A percentile compares a stretch with the other conserved stretches of the same genome.
Evolutionary conservation across 2,329 filamentous ascomycete species (phyloP).

Genomic region (Aureobasidium sp.): DNA sequence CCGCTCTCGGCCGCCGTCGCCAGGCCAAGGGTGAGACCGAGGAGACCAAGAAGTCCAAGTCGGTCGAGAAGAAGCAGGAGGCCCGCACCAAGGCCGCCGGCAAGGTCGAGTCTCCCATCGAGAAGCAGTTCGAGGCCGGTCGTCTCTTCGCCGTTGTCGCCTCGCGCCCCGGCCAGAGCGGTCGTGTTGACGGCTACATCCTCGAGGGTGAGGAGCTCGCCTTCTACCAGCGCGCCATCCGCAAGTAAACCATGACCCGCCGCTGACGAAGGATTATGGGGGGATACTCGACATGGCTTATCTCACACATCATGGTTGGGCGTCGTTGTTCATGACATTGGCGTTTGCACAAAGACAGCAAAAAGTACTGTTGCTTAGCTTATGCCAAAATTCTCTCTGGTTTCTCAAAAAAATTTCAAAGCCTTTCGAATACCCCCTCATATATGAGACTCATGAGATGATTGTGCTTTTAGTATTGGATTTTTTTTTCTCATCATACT

Average conservation of each 20-base stretch:
- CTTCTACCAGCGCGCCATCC: constrained; percentile 99
- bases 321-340: constrained; percentile 16
- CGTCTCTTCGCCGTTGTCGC: constrained; percentile 91
- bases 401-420: constrained; percentile 14
- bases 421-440: constrained; percentile 8
- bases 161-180: constrained; percentile 92
- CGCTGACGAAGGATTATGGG: constrained; percentile 3
- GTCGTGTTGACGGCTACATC: constrained; percentile 94
- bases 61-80: constrained; percentile 93
- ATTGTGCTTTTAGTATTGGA: constrained; percentile 1
- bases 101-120: constrained; percentile 87
- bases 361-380: constrained; percentile 14
- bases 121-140: constrained; percentile 99
- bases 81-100: constrained; percentile 72
- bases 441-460: constrained; percentile 3
- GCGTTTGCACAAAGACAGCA: constrained; percentile 11
- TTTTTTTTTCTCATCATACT: not conserved
- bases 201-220: constrained; percentile 98
- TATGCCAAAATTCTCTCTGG: constrained; percentile 5
- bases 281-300: constrained; percentile 6
- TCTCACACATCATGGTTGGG: constrained; percentile 6
- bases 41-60: constrained; percentile 87
- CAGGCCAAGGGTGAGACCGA: constrained; percentile 65
- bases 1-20: constrained; percentile 83
- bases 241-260: constrained; percentile 65